Evolutionary conservation across 139 green algal species (phyloP), one percentile per base, ranked within the genome.

Genomic region (Picochlorum costavermella): DNA sequence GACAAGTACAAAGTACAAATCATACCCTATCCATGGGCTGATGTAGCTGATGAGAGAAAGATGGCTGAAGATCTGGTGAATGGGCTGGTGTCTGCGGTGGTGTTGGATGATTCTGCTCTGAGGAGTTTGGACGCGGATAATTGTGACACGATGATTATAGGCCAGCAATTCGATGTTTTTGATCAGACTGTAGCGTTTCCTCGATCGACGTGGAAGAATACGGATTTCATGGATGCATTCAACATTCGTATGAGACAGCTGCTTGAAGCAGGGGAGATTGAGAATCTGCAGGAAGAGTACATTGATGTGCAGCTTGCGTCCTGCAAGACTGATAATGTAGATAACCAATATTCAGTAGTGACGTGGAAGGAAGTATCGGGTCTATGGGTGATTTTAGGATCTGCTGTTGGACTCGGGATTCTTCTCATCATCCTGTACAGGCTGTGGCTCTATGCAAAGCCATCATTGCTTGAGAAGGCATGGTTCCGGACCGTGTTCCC

Each of bases 341-440:
- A 14, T 13, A 8, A 17, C 6, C 0, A 2, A 5, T 30, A 23
- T 23, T 23, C 28, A 46, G 14, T 16, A 17, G 30, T 61, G 13
- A 61, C 56, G 5, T 23, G 23, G 26, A 25, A 44, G 25, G 14
- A 61, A 61, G 56, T 61, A 23, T 30, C 56, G 6, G 56, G 56
- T 4, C 11, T 61, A 2, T 61, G 56, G 56, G n/a, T 61, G n/a
- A 45, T 61, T 44, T 23, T 59, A n/a, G 50, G 50, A 59, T 20
- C n/a, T 10, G n/a, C 46, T 53, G 46, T 53, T 53, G 46, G 46
- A 6, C 9, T 53, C 20, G 46, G 46, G 5, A 53, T 53, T 28
- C 46, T 53, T 28, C n/a, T 53, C 17, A 1, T 53, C 17, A 20
- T 53, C 6, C 2, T 23, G 46, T 53, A 53, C n/a, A 53, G 46